Evolutionary conservation across 768 basidiomycete species (phyloP).

Genomic region (Sporobolomyces phaffii): DNA sequence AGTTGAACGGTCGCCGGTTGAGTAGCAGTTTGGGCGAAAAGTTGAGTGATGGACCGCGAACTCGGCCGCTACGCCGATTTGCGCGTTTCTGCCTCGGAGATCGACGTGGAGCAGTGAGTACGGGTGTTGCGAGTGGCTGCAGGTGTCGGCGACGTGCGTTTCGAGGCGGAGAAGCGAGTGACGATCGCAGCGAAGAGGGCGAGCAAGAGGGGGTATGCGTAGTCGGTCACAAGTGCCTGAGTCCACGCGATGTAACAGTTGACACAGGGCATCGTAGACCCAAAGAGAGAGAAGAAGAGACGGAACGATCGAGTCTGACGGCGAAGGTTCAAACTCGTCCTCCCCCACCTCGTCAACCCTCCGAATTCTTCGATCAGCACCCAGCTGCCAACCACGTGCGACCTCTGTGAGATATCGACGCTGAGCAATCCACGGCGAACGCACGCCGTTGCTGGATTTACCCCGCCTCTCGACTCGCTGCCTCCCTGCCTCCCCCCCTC

Average conservation of each 20-base stretch:
- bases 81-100: too few species aligned
- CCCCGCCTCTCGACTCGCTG: background rate
- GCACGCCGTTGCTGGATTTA: too few species aligned
- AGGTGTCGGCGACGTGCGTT: background rate
- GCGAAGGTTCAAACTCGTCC: background rate
- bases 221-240: background rate
- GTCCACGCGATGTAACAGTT: constrained; percentile 25
- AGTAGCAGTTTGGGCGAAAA: too few species aligned
- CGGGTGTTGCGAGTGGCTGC: background rate
- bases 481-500: background rate
- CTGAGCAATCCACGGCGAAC: too few species aligned
- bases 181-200: constrained; percentile 7
- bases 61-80: too few species aligned
- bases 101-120: too few species aligned
- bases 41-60: too few species aligned
- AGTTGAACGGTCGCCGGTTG: too few species aligned
- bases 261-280: constrained; percentile 8
- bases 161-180: background rate
- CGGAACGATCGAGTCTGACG: background rate
- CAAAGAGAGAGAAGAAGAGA: background rate
- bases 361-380: too few species aligned
- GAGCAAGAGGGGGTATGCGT: constrained; percentile 11
- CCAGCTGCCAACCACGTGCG: too few species aligned
- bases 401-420: too few species aligned
- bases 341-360: too few species aligned